Conservation (phyloP, 2,329 filamentous ascomycete species). For the Cadophora gregata region DNA sequence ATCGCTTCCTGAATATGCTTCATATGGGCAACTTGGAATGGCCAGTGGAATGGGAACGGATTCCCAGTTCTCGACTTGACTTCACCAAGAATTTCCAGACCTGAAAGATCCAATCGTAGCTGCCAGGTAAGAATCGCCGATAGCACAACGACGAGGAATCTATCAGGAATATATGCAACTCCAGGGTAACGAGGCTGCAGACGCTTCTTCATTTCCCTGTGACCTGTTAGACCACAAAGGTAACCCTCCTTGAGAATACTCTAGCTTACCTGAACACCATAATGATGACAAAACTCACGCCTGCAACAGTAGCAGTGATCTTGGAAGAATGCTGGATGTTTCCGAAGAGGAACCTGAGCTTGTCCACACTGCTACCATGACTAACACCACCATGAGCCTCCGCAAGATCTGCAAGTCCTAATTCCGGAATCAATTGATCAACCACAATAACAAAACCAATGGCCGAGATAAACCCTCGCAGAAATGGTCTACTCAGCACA, state of each 20-base stretch:
- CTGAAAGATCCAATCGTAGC: slow-evolving; percentile 78
- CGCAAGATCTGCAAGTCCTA: slow-evolving; percentile 75
- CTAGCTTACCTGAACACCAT: slow-evolving; percentile 79
- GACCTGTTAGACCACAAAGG: slow-evolving; percentile 25
- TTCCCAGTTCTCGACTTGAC: slow-evolving; percentile 77
- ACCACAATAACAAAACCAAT: slow-evolving; percentile 97
- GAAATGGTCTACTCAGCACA: slow-evolving; percentile 88
- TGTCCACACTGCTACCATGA: slow-evolving; percentile 87
- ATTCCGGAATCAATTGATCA: slow-evolving; percentile 90
- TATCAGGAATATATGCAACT: slow-evolving; percentile 89
- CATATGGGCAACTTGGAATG: slow-evolving; percentile 78
- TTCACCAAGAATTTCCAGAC: slow-evolving; percentile 82
- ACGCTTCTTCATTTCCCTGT: slow-evolving; percentile 78
- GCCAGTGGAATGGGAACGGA: slow-evolving; percentile 82
- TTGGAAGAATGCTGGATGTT: slow-evolving; percentile 71
- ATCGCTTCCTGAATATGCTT: slow-evolving; percentile 84
- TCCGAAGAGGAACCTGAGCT: slow-evolving; percentile 77
- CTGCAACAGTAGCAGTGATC: slow-evolving; percentile 78
- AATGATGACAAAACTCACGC: slow-evolving; percentile 82
- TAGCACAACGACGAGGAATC: slow-evolving; percentile 85
- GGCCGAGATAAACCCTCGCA: slow-evolving; percentile 95
- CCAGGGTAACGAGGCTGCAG: slow-evolving; percentile 79
- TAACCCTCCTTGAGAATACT: not conserved
- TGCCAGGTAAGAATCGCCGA: slow-evolving; percentile 81
- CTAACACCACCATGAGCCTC: slow-evolving; percentile 66